Base-by-base conservation (phyloP, 176 grass and related monocot species). In the Raddia guianensis region DNA sequence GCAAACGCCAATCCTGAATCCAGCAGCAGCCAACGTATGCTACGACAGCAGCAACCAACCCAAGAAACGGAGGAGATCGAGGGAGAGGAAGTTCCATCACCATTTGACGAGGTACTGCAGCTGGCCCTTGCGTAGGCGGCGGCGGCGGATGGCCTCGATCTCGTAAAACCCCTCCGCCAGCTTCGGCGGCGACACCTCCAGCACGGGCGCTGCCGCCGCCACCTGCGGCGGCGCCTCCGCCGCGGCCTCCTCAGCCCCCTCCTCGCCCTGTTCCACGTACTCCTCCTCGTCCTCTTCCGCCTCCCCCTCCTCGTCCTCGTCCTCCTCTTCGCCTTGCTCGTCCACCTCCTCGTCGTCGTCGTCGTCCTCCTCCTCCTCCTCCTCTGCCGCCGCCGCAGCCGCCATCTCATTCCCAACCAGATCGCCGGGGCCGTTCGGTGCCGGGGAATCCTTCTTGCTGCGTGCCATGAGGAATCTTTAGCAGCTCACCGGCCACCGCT, bases 61-160 rank as follows among this genome's bases (percentile, higher is more conserved):
- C 1, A 21, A 66, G 46, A 67, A 51, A 69, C 8, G 14, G 1
- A 79, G 73, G 27, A 67, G 32, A 16, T 63, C 37, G 62, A 16
- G 61, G 12, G 57, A 37, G 32, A n/a, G 7, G 8, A 75, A 80
- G 60, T 54, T 21, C 13, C 64, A 63, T 64, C 50, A 94, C 94
- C 96, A 98, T 86, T 98, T 98, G 63, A 98, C 91, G 37, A 95
- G 96, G 74, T 98, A 98, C 72, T 98, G 96, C 7, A 79, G 49
- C 70, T 95, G 69, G 48, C 92, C 92, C 63, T 84, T 87, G 82
- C 81, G 86, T 5, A 62, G 80, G 66, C 90, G 87, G 54, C 89
- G 91, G 67, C 89, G 88, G 53, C 90, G 81, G 80, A 98, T 98
- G 14, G 72, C 89, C 85, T 98, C 92, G 63, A 98, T 90, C 85